These are phyloP conservation scores for Paraconiothyrium sp. DNA, from an alignment of 2,329 filamentous ascomycete genomes.

Conservation along the genomic window DNA sequence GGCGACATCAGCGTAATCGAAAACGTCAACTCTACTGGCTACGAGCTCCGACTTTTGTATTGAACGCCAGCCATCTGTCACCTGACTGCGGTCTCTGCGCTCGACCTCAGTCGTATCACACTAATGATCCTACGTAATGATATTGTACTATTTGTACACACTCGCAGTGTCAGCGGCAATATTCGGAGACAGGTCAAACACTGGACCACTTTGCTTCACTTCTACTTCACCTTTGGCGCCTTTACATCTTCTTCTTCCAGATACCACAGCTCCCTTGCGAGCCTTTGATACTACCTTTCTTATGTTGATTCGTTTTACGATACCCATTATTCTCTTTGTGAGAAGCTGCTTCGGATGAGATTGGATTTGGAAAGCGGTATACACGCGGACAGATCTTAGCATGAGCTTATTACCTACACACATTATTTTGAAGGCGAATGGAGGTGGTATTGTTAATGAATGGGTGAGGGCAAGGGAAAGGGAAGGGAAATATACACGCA, in stretches of 20 bases:
- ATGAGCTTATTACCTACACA: constrained; percentile 1
- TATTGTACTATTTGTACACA: constrained; percentile 43
- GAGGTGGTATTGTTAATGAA: constrained; percentile 12
- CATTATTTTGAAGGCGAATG: neutral
- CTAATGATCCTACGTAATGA: constrained; percentile 41
- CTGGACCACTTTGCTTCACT: constrained; percentile 18
- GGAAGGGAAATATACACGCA: constrained; percentile 8
- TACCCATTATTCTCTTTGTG: constrained; percentile 47
- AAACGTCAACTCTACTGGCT: constrained; percentile 56
- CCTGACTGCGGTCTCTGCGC: constrained; percentile 18
- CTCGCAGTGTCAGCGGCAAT: constrained; percentile 29
- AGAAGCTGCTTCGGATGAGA: constrained; percentile 28
- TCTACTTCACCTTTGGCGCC: constrained; percentile 28
- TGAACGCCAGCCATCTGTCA: constrained; percentile 32
- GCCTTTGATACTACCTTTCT: constrained; percentile 22
- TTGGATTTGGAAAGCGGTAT: constrained; percentile 34
- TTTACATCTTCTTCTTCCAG: constrained; percentile 26
- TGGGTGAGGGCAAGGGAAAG: neutral
- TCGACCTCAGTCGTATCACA: constrained; percentile 6
- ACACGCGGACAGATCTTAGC: constrained; percentile 17
- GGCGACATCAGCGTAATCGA: constrained; percentile 56
- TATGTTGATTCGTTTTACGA: constrained; percentile 38
- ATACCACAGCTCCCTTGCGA: constrained; percentile 39
- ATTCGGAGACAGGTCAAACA: constrained; percentile 13
- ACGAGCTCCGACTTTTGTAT: constrained; percentile 61